phyloP scores from a whole-genome alignment of 1,284 basidiomycete species.

The Papiliotrema fonsecae region DNA sequence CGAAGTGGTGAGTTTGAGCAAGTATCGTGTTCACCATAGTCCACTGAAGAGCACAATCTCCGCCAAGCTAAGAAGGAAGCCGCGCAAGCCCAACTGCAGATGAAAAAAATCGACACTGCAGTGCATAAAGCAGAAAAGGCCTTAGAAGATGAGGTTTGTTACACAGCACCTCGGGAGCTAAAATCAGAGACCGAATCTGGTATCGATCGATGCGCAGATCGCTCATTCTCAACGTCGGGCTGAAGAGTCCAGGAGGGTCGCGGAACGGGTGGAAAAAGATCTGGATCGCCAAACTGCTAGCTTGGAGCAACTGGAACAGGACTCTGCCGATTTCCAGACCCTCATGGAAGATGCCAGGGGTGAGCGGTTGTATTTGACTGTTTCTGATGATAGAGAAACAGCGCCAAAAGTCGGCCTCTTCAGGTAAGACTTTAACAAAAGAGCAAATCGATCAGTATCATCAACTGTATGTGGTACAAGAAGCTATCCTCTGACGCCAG shows the following conservation, averaged over 20 bases:
- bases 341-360: constrained; percentile 75
- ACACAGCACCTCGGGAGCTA: neutral
- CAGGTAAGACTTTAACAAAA: constrained; percentile 73
- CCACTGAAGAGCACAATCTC: constrained; percentile 63
- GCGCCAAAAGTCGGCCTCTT: constrained; percentile 60
- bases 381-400: constrained; percentile 60
- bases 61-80: constrained; percentile 73
- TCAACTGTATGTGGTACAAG: constrained; percentile 57
- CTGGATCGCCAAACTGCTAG: constrained; percentile 62
- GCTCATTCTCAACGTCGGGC: constrained; percentile 75
- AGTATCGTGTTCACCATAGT: constrained; percentile 24
- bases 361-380: constrained; percentile 32
- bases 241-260: constrained; percentile 62
- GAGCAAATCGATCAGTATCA: constrained; percentile 85
- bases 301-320: constrained; percentile 58
- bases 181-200: constrained; percentile 69
- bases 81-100: constrained; percentile 66
- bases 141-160: constrained; percentile 69
- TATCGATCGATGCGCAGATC: constrained; percentile 78
- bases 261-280: constrained; percentile 65
- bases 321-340: constrained; percentile 62
- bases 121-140: constrained; percentile 78
- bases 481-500: constrained; percentile 5
- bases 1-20: constrained; percentile 53
- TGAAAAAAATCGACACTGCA: constrained; percentile 67